These are phyloP conservation scores for Hypoxylon sp. DNA, from an alignment of 2,329 filamentous ascomycete genomes.

Conservation along the genomic window DNA sequence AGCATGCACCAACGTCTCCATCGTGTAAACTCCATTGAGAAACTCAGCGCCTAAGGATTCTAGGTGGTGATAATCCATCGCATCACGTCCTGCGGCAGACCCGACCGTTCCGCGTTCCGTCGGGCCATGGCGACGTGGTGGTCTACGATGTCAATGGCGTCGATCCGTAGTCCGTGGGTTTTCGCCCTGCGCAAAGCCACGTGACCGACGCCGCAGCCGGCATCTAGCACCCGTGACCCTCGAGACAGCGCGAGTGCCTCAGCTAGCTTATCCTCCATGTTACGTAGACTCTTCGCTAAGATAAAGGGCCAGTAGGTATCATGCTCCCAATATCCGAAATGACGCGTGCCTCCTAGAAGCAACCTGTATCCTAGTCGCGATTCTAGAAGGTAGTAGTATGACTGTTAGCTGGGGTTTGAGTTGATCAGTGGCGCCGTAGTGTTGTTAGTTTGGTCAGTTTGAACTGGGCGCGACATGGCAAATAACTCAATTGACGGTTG, in stretches of 20 bases:
- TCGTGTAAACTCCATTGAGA: slow-evolving; percentile 66
- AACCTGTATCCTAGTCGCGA: slow-evolving; percentile 58
- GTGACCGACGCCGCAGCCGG: slow-evolving; percentile 62
- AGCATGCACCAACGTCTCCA: slow-evolving; percentile 68
- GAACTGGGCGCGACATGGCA: slow-evolving; percentile 9
- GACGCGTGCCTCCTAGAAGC: slow-evolving; percentile 60
- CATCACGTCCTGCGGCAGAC: slow-evolving; percentile 53
- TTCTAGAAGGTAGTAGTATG: slow-evolving; percentile 61
- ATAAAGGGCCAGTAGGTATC: slow-evolving; percentile 63
- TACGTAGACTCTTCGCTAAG: slow-evolving; percentile 55
- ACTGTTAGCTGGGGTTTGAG: slow-evolving; percentile 55
- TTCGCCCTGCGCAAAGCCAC: slow-evolving; percentile 62
- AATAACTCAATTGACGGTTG: background rate
- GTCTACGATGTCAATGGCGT: slow-evolving; percentile 62
- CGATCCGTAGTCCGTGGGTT: slow-evolving; percentile 54
- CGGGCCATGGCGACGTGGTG: slow-evolving; percentile 60
- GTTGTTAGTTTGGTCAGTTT: slow-evolving; percentile 5
- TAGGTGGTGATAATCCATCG: slow-evolving; percentile 65
- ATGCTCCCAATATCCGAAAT: slow-evolving; percentile 62
- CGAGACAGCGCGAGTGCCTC: slow-evolving; percentile 52
- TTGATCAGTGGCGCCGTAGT: slow-evolving; percentile 50
- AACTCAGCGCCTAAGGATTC: slow-evolving; percentile 53
- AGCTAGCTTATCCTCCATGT: slow-evolving; percentile 63
- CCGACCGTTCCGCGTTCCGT: slow-evolving; percentile 53
- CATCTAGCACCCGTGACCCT: slow-evolving; percentile 62